phyloP scores from a whole-genome alignment of 257 asterid species.

The Gentiana dahurica region DNA sequence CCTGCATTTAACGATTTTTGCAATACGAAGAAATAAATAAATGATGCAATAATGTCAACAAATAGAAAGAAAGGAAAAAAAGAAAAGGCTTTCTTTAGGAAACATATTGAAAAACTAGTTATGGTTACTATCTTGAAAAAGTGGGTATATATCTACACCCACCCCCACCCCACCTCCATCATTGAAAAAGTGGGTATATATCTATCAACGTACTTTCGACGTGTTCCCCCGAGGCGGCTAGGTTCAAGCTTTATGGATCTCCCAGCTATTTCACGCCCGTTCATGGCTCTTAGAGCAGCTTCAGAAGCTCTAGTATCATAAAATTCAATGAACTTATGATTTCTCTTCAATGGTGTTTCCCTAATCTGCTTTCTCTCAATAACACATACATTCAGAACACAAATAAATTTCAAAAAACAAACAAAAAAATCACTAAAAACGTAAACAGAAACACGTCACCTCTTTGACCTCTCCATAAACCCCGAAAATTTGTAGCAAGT shows the following conservation, averaged over 20 bases:
- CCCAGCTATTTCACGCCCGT: conserved; percentile 76
- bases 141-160: not conserved
- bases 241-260: conserved; percentile 82
- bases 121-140: not conserved
- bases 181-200: too few species aligned
- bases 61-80: not conserved
- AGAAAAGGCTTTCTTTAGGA: not conserved
- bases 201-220: conserved; percentile 43
- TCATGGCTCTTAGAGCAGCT: conserved; percentile 70
- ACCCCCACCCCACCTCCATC: too few species aligned
- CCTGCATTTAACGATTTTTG: not conserved
- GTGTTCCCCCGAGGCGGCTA: conserved; percentile 90
- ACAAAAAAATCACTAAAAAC: not conserved
- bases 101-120: not conserved
- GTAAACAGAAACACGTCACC: conserved; percentile 25
- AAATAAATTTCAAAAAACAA: conserved; percentile 1
- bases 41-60: too few species aligned
- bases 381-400: not conserved
- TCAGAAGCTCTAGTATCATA: conserved; percentile 86
- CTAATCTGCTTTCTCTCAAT: conserved; percentile 41
- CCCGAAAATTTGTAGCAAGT: conserved; percentile 61
- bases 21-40: too few species aligned
- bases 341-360: conserved; percentile 73
- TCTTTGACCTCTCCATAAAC: conserved; percentile 80
- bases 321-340: conserved; percentile 69